Evolutionary conservation across 2,329 filamentous ascomycete species (phyloP).

Genomic region (Talaromyces sp.): DNA sequence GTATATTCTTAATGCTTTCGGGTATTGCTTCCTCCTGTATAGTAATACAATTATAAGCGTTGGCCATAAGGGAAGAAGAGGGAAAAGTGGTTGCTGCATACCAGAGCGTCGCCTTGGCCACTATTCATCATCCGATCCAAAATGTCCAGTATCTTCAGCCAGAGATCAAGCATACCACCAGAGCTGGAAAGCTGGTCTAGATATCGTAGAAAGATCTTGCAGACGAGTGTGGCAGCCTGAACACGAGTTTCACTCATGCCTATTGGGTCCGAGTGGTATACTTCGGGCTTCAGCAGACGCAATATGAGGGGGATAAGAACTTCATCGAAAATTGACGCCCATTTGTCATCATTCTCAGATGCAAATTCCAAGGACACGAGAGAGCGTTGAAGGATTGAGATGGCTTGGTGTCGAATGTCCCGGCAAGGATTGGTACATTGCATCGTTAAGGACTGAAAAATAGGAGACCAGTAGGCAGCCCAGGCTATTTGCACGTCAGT

Average conservation of each 20-base stretch:
- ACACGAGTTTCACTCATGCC: constrained; percentile 96
- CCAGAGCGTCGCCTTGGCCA: constrained; percentile 82
- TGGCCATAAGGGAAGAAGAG: background rate
- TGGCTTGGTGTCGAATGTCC: constrained; percentile 84
- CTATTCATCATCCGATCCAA: constrained; percentile 97
- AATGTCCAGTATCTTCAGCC: constrained; percentile 86
- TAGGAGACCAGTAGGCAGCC: constrained; percentile 96
- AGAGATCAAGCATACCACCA: constrained; percentile 85
- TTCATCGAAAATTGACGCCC: constrained; percentile 91
- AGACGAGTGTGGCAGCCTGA: constrained; percentile 83
- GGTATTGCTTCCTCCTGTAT: constrained; percentile 87
- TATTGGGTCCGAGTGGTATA: constrained; percentile 82
- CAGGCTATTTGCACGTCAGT: constrained; percentile 60
- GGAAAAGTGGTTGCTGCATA: constrained; percentile 45
- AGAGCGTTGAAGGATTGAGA: constrained; percentile 78
- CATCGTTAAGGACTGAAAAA: constrained; percentile 80
- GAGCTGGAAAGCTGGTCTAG: constrained; percentile 78
- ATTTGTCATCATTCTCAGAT: constrained; percentile 79
- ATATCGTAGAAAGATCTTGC: constrained; percentile 94
- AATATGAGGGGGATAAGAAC: constrained; percentile 89
- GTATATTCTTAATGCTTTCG: constrained; percentile 92
- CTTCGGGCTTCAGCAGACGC: constrained; percentile 84
- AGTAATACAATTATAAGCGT: constrained; percentile 12
- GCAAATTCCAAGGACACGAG: constrained; percentile 81
- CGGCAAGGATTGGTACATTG: constrained; percentile 95